These are phyloP conservation scores for Sporothrix brunneoviolacea DNA, from an alignment of 2,329 filamentous ascomycete species.

Conservation along the genomic window DNA sequence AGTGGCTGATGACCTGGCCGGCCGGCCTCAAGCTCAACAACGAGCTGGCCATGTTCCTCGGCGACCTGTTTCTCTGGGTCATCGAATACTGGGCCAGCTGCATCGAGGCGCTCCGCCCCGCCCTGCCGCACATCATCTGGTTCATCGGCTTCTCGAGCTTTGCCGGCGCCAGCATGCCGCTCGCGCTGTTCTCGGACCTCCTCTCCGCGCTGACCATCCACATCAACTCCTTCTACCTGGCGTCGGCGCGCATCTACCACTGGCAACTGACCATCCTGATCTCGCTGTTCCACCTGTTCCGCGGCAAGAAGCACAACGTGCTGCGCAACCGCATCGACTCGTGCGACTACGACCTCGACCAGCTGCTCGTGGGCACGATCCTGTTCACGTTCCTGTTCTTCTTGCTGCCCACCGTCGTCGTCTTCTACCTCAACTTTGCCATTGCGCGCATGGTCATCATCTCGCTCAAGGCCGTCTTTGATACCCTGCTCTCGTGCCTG, in stretches of 20 bases:
- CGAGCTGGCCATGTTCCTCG: slow-evolving; percentile 87
- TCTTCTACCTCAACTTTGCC: slow-evolving; percentile 96
- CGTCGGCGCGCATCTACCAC: slow-evolving; percentile 93
- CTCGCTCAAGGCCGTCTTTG: slow-evolving; percentile 79
- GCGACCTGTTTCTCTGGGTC: slow-evolving; percentile 95
- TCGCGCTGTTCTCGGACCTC: slow-evolving; percentile 90
- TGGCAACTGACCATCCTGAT: slow-evolving; percentile 97
- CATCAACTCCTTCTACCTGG: slow-evolving; percentile 97
- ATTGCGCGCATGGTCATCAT: slow-evolving; percentile 93
- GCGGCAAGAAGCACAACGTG: slow-evolving; percentile 96
- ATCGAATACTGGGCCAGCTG: slow-evolving; percentile 94
- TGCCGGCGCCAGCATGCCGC: slow-evolving; percentile 92
- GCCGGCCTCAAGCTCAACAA: slow-evolving; percentile 92
- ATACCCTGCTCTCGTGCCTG: slow-evolving; percentile 85
- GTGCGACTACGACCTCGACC: slow-evolving; percentile 96
- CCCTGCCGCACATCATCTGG: slow-evolving; percentile 80
- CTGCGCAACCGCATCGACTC: slow-evolving; percentile 96
- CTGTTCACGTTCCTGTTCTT: slow-evolving; percentile 95
- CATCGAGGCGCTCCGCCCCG: slow-evolving; percentile 69
- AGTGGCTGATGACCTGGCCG: slow-evolving; percentile 93
- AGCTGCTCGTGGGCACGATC: slow-evolving; percentile 91
- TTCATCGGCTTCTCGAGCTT: slow-evolving; percentile 93
- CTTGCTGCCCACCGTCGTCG: slow-evolving; percentile 84
- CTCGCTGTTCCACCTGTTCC: slow-evolving; percentile 97
- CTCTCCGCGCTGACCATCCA: slow-evolving; percentile 87